These are phyloP conservation scores for Purpureocillium lavendulum DNA, from an alignment of 2,329 filamentous ascomycete species.

Conservation along the genomic window DNA sequence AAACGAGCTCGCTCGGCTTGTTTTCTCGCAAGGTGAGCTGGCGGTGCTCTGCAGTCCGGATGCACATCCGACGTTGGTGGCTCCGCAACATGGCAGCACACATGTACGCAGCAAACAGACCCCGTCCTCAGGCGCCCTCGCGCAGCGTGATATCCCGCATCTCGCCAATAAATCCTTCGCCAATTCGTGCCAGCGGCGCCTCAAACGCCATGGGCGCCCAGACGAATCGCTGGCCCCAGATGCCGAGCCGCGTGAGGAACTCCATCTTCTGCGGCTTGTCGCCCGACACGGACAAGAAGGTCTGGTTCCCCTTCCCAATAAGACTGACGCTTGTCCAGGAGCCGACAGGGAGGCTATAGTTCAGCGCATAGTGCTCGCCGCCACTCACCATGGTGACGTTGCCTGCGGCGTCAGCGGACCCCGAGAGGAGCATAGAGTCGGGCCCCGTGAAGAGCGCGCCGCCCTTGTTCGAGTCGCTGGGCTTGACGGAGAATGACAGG, in stretches of 20 bases:
- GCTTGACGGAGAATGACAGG: background rate
- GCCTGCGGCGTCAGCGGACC: background rate
- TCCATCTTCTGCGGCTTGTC: background rate
- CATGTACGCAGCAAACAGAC: background rate
- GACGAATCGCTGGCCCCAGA: background rate
- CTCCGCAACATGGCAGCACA: background rate
- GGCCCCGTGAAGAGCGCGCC: background rate
- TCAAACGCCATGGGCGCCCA: conserved; percentile 3
- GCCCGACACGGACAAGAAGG: background rate
- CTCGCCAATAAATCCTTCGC: conserved; percentile 1
- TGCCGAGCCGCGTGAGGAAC: background rate
- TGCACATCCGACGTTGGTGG: background rate
- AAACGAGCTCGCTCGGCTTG: too few relatives aligned
- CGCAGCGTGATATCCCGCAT: background rate
- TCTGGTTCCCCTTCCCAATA: background rate
- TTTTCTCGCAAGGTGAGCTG: background rate
- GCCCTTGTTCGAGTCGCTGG: background rate
- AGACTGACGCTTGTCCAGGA: background rate
- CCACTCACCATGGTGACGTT: background rate
- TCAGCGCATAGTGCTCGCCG: background rate
- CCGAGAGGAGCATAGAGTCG: background rate
- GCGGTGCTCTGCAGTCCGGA: background rate
- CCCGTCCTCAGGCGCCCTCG: background rate
- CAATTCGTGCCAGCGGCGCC: conserved; percentile 1
- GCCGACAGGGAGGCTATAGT: background rate